phyloP scores from a whole-genome alignment of 2,329 filamentous ascomycete genomes.

The Talaromyces sp. region DNA sequence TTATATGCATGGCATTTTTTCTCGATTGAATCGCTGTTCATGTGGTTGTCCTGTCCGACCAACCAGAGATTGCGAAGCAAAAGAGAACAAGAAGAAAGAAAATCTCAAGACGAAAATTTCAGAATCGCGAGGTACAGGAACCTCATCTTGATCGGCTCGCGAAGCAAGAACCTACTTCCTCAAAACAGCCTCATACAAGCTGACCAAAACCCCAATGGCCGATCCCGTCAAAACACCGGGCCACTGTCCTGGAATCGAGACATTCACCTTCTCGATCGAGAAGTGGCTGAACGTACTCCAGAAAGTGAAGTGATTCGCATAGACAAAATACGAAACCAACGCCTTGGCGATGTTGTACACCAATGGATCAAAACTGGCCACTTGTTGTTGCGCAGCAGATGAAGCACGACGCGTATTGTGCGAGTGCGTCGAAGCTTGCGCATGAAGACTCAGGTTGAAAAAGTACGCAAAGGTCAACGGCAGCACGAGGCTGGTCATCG shows the following conservation, averaged over 20 bases:
- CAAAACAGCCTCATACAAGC: constrained; percentile 47
- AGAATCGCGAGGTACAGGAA: neutral
- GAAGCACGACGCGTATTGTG: constrained; percentile 27
- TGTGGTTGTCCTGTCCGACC: neutral
- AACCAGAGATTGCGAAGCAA: neutral
- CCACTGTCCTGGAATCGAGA: constrained; percentile 38
- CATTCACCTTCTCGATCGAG: constrained; percentile 37
- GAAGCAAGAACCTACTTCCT: constrained; percentile 30
- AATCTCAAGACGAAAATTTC: neutral
- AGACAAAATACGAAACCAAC: constrained; percentile 75
- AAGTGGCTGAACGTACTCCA: constrained; percentile 35
- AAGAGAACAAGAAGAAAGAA: neutral
- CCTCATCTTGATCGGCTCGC: neutral
- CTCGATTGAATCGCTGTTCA: neutral
- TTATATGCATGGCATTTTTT: constrained; percentile 16
- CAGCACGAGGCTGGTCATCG: constrained; percentile 64
- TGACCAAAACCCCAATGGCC: constrained; percentile 40
- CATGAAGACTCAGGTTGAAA: constrained; percentile 72
- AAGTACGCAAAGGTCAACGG: constrained; percentile 78
- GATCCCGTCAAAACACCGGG: constrained; percentile 40
- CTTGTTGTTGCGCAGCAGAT: constrained; percentile 22
- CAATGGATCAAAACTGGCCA: constrained; percentile 66
- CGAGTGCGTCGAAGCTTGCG: constrained; percentile 25
- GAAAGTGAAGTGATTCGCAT: constrained; percentile 51
- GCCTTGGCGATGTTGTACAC: constrained; percentile 89